Evolutionary conservation across 1,284 basidiomycete genomes (phyloP).

Genomic region (Leccinum fallax): DNA sequence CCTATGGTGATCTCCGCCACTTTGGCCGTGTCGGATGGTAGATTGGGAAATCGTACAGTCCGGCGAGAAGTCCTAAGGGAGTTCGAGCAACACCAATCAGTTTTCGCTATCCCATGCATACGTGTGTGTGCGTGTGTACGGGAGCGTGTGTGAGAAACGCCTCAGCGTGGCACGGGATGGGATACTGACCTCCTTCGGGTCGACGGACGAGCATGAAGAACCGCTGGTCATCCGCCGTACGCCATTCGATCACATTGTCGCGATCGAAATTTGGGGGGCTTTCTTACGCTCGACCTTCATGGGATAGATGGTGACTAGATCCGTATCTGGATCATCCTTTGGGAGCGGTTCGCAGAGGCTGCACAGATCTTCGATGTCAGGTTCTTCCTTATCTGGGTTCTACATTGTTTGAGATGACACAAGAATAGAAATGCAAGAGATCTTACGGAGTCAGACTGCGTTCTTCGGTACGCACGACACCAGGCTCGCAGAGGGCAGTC

Average conservation of each 20-base stretch:
- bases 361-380: conserved; percentile 80
- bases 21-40: conserved; percentile 37
- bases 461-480: conserved; percentile 64
- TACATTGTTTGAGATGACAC: conserved; percentile 7
- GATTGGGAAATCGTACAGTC: conserved; percentile 82
- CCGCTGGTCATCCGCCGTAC: conserved; percentile 41
- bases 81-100: background rate
- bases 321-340: conserved; percentile 24
- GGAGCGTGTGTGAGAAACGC: background rate
- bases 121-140: background rate
- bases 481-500: conserved; percentile 69
- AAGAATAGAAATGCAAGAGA: background rate
- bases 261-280: conserved; percentile 50
- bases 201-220: conserved; percentile 79
- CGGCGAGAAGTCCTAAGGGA: conserved; percentile 79
- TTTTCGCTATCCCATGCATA: background rate
- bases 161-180: background rate
- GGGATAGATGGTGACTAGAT: conserved; percentile 73
- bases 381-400: conserved; percentile 18
- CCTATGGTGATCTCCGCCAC: conserved; percentile 41
- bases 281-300: conserved; percentile 88
- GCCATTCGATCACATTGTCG: conserved; percentile 87
- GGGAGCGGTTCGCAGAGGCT: conserved; percentile 70
- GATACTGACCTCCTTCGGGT: conserved; percentile 74
- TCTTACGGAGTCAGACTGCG: conserved; percentile 13